Conservation (phyloP, 75 land plant genomes). For the Pinus albicaulis region DNA sequence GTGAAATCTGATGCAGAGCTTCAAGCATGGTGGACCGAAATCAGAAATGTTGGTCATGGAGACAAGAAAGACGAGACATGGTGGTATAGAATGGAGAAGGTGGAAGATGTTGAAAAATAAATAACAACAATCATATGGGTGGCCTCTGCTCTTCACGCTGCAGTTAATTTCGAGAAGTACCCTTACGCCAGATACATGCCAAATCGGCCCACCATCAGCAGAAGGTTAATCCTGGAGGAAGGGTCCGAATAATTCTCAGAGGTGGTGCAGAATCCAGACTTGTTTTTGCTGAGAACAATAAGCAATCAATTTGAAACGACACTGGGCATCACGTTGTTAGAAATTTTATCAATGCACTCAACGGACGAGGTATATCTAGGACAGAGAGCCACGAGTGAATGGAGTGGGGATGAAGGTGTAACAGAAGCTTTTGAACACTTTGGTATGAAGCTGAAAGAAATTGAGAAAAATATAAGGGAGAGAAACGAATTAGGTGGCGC, state of each 20-base stretch:
- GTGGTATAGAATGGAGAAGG: conserved; percentile 43
- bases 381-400: conserved; percentile 9
- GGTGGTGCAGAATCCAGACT: too few species aligned
- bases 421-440: background rate
- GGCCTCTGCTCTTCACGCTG: too few species aligned
- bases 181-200: conserved; percentile 67
- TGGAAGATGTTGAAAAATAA: conserved; percentile 24
- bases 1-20: conserved; percentile 57
- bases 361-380: too few species aligned
- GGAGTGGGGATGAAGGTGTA: background rate
- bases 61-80: conserved; percentile 68
- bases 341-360: too few species aligned
- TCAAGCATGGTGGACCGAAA: conserved; percentile 72
- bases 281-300: background rate
- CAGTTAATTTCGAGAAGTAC: conserved; percentile 14
- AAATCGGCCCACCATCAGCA: conserved; percentile 53
- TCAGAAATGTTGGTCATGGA: conserved; percentile 55
- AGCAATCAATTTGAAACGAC: background rate
- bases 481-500: too few species aligned
- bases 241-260: too few species aligned
- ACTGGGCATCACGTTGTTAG: background rate
- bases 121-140: conserved; percentile 15
- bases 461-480: too few species aligned
- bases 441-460: background rate
- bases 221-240: conserved; percentile 57